Evolutionary conservation across 2,329 filamentous ascomycete species (phyloP), one percentile per base, ranked within the genome.

Genomic region (Fusarium abutilonis): DNA sequence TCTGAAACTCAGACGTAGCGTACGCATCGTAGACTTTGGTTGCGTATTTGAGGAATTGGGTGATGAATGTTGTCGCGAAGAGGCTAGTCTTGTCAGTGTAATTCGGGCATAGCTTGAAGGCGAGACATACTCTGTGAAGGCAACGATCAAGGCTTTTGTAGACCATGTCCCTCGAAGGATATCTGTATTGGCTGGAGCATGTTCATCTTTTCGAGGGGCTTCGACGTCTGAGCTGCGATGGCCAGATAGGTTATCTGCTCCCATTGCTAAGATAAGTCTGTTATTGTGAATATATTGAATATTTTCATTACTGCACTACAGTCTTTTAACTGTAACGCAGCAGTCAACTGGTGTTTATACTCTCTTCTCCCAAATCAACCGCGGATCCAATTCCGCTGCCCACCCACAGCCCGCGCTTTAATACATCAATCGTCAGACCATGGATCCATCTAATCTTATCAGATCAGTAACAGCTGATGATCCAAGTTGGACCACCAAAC

Each of bases 1-100:
- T 72, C 32, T 76, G 70, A 52, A 83, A 85, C 11, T 64, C 64
- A 35, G 72, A 75, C 0, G 74, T 75, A 4, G 73, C 74, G 46
- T 73, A 76, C 1, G 74, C 67, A 42, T 72, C 69, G 55, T 75
- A 75, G 5, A 69, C 65, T 9, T 68, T 74, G 17, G 70, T 69
- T 1, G 74, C 69, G 50, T 75, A 75, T 17, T 70, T 70, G 29
- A 68, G 66, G 19, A 76, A 76, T 0, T 68, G 67, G 29, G 65
- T 64, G 29, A 74, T 67, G 14, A 76, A 72, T 1, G 71, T 75
- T 0, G 71, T 73, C 1, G 68, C 60, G 21, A 74, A 72, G 1
- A 76, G 54, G 13, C 73, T 74, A 14, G 4, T 0, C 4, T 5
- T 7, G 13, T 46, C 11, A 51, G 41, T 26, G 10, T 21, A 1